Conservation (phyloP, 1,284 basidiomycete species). For the Trametes sp. region DNA sequence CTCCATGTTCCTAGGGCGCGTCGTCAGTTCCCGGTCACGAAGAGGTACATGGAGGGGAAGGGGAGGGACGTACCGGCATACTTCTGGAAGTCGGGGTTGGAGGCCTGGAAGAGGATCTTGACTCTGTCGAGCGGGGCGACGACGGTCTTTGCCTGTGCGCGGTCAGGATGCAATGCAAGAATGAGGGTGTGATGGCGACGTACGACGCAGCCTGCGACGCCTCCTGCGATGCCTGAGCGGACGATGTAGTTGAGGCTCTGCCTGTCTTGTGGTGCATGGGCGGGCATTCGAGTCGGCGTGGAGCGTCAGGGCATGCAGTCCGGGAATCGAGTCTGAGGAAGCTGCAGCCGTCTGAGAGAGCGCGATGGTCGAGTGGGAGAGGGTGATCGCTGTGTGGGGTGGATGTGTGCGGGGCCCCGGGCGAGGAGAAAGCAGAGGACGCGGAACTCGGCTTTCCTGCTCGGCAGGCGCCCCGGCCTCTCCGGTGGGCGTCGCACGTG, state of each 20-base stretch:
- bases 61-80: slow-evolving; percentile 85
- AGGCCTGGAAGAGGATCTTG: slow-evolving; percentile 99
- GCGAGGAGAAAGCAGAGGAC: slow-evolving; percentile 1
- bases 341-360: background rate
- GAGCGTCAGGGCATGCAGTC: slow-evolving; percentile 22
- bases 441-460: slow-evolving; percentile 12
- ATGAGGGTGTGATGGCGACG: slow-evolving; percentile 43
- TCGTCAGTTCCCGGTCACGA: background rate
- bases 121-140: slow-evolving; percentile 98
- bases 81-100: slow-evolving; percentile 93
- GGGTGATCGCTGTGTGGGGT: slow-evolving; percentile 2
- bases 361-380: slow-evolving; percentile 6
- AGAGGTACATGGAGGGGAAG: background rate
- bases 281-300: slow-evolving; percentile 58
- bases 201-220: slow-evolving; percentile 93
- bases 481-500: slow-evolving; percentile 10
- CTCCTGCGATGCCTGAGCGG: slow-evolving; percentile 89
- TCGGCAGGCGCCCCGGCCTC: background rate
- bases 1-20: slow-evolving; percentile 74
- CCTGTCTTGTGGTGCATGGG: slow-evolving; percentile 63
- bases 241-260: slow-evolving; percentile 79
- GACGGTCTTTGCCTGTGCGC: slow-evolving; percentile 87
- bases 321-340: background rate
- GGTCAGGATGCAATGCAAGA: background rate
- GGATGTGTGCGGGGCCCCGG: slow-evolving; percentile 18